These are phyloP conservation scores for Rhodotorula glutinis DNA, from an alignment of 1,284 basidiomycete species.

Conservation along the genomic window DNA sequence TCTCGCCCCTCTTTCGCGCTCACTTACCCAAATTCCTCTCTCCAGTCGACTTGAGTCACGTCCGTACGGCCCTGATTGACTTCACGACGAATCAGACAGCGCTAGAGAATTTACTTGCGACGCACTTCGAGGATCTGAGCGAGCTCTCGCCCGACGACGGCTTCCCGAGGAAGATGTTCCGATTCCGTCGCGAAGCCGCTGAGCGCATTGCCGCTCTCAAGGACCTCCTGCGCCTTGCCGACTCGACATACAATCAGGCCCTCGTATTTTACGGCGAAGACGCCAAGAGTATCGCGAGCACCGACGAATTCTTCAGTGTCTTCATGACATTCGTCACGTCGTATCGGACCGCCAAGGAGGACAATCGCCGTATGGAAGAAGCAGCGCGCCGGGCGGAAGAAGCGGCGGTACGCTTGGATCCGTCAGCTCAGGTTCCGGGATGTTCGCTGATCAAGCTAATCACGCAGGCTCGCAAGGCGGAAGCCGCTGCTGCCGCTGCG, in stretches of 20 bases:
- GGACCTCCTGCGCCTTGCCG: constrained; percentile 79
- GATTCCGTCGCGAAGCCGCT: constrained; percentile 71
- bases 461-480: constrained; percentile 34
- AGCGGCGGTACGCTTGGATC: constrained; percentile 9
- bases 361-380: constrained; percentile 29
- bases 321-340: constrained; percentile 93
- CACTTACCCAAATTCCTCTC: neutral
- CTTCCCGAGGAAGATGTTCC: constrained; percentile 85
- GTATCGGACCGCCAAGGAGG: constrained; percentile 52
- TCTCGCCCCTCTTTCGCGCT: neutral
- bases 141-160: constrained; percentile 60
- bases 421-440: accelerated
- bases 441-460: neutral
- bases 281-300: constrained; percentile 56
- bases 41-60: constrained; percentile 31
- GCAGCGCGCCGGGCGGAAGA: constrained; percentile 20
- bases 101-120: constrained; percentile 65
- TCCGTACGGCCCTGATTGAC: constrained; percentile 59
- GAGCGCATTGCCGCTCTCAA: constrained; percentile 72
- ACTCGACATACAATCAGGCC: constrained; percentile 73
- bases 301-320: constrained; percentile 82
- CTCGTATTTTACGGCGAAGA: constrained; percentile 89
- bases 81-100: constrained; percentile 59
- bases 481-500: constrained; percentile 27
- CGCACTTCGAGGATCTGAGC: constrained; percentile 66